A percentile compares a stretch with the other conserved stretches of the same genome.
Evolutionary conservation across 306 rosid species (phyloP).

Genomic region (Lithocarpus polystachyus): DNA sequence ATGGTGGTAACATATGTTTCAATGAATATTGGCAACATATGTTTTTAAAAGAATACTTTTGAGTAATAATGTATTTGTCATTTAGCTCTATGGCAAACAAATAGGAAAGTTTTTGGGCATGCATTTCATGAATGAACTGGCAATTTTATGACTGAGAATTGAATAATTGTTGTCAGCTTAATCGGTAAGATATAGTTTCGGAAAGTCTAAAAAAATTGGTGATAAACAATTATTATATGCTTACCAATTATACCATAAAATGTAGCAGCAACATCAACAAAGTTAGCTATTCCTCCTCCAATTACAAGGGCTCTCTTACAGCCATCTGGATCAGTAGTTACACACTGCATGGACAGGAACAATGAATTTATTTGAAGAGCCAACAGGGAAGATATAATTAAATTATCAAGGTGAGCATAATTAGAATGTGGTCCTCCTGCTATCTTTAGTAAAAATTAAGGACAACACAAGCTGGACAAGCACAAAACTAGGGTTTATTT

Average conservation of each 20-base stretch:
- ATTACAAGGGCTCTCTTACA: slow-evolving; percentile 86
- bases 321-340: slow-evolving; percentile 85
- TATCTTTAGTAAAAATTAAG: slow-evolving; percentile 2
- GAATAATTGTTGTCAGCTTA: no score
- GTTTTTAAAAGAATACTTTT: no score
- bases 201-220: no score
- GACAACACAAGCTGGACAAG: not conserved
- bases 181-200: not conserved
- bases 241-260: slow-evolving; percentile 73
- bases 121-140: no score
- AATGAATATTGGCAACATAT: no score
- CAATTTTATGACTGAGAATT: no score
- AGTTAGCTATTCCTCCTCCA: slow-evolving; percentile 97
- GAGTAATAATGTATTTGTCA: no score
- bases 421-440: slow-evolving; percentile 4
- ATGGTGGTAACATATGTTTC: no score
- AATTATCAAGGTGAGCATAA: not conserved
- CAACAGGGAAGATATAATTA: not conserved
- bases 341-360: slow-evolving; percentile 54
- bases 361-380: slow-evolving; percentile 18
- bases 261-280: slow-evolving; percentile 89
- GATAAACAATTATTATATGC: not conserved
- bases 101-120: no score
- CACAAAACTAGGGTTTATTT: not conserved
- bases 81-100: no score